These are phyloP conservation scores for Hypomyces rosellus DNA, from an alignment of 2,329 filamentous ascomycete genomes.

Conservation along the genomic window DNA sequence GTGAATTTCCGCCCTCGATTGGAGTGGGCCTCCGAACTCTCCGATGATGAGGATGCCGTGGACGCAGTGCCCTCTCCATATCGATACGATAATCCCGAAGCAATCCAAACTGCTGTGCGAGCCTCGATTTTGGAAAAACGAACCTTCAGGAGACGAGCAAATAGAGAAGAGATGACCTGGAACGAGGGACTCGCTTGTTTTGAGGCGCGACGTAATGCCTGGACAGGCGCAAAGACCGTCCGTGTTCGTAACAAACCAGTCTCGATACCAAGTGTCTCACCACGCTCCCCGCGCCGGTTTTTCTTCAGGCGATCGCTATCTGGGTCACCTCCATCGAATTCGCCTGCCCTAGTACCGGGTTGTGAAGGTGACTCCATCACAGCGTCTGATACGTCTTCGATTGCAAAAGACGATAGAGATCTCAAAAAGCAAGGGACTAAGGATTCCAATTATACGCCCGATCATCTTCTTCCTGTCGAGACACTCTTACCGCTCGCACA, in stretches of 20 bases:
- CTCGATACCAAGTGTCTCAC: slow-evolving; percentile 35
- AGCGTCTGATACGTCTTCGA: slow-evolving; percentile 38
- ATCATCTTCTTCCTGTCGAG: slow-evolving; percentile 40
- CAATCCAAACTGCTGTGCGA: slow-evolving; percentile 37
- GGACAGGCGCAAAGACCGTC: slow-evolving; percentile 69
- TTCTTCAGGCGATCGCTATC: slow-evolving; percentile 44
- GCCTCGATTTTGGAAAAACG: slow-evolving; percentile 42
- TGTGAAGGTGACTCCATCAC: slow-evolving; percentile 29
- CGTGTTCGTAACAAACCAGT: slow-evolving; percentile 44
- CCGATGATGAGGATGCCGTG: slow-evolving; percentile 38
- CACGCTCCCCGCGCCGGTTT: slow-evolving; percentile 42
- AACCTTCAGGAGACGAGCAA: slow-evolving; percentile 49
- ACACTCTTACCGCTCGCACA: slow-evolving; percentile 65
- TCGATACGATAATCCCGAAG: slow-evolving; percentile 45
- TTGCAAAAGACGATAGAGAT: slow-evolving; percentile 31
- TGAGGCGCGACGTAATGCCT: slow-evolving; percentile 68
- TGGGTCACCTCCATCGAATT: slow-evolving; percentile 26
- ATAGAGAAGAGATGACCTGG: slow-evolving; percentile 63
- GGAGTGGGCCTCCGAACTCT: slow-evolving; percentile 54
- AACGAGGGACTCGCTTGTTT: slow-evolving; percentile 81
- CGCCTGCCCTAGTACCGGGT: slow-evolving; percentile 13
- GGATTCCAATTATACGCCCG: slow-evolving; percentile 24
- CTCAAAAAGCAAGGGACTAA: slow-evolving; percentile 27
- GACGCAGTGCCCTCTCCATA: slow-evolving; percentile 33
- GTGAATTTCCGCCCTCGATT: slow-evolving; percentile 43